These are phyloP conservation scores for Monilinia polystroma DNA, from an alignment of 2,329 filamentous ascomycete species.

Conservation along the genomic window DNA sequence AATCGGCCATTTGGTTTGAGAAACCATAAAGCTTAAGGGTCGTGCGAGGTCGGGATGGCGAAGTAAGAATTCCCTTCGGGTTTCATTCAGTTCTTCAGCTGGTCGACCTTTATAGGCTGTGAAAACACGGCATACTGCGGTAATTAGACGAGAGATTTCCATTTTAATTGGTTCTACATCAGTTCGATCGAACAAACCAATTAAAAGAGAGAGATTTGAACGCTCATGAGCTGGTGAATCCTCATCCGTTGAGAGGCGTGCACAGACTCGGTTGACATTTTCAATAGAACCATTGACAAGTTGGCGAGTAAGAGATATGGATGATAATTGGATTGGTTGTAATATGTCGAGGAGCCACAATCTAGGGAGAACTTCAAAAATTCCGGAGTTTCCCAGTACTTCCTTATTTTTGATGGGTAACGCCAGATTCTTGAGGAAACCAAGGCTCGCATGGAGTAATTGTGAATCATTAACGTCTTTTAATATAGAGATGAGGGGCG, in stretches of 20 bases:
- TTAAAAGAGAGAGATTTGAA: constrained; percentile 44
- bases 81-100: constrained; percentile 41
- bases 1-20: constrained; percentile 57
- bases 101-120: constrained; percentile 45
- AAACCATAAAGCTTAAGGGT: constrained; percentile 53
- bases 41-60: constrained; percentile 37
- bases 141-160: constrained; percentile 56
- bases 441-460: constrained; percentile 56
- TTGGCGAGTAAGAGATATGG: constrained; percentile 57
- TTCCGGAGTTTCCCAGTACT: constrained; percentile 46
- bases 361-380: constrained; percentile 54
- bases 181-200: constrained; percentile 45
- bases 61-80: constrained; percentile 38
- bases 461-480: constrained; percentile 48
- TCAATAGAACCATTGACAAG: constrained; percentile 53
- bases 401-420: constrained; percentile 57
- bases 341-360: constrained; percentile 55
- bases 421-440: constrained; percentile 64
- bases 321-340: constrained; percentile 59
- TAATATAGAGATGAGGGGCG: constrained; percentile 49
- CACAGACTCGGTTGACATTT: constrained; percentile 54
- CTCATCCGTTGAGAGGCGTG: constrained; percentile 43
- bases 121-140: constrained; percentile 54
- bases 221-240: constrained; percentile 41
- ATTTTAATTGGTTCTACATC: constrained; percentile 57